phyloP scores from a whole-genome alignment of 495 filamentous ascomycete genomes.

The Parathielavia appendiculata region DNA sequence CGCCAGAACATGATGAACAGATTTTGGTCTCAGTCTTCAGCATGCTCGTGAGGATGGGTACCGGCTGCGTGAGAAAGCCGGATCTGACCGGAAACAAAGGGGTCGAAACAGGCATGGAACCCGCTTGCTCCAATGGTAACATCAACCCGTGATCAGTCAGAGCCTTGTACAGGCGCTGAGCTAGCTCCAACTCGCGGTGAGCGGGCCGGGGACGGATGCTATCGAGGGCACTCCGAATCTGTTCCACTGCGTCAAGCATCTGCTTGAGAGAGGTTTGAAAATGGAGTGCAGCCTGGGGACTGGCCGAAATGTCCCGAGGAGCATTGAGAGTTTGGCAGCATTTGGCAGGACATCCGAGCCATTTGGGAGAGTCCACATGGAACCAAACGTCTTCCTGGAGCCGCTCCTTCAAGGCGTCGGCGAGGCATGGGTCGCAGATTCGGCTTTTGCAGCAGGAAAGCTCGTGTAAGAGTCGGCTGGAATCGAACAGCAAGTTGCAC shows the following conservation, averaged over 20 bases:
- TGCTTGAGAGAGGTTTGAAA: not conserved
- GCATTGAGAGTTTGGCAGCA: not conserved
- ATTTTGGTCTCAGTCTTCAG: not conserved
- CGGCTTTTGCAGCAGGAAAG: not conserved
- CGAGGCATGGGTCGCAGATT: not conserved
- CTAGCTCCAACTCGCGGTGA: slow-evolving; percentile 5
- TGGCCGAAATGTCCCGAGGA: not conserved
- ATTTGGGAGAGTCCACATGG: not conserved
- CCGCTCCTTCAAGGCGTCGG: not conserved
- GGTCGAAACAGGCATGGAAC: not conserved
- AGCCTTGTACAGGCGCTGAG: slow-evolving; percentile 4
- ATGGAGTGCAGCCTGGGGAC: not conserved
- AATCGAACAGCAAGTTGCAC: not conserved
- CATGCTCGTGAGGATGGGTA: slow-evolving; percentile 9
- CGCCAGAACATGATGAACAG: not conserved
- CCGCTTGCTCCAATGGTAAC: not conserved
- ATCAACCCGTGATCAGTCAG: not conserved
- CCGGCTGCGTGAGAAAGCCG: slow-evolving; percentile 9
- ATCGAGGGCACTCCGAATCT: not conserved
- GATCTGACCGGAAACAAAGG: slow-evolving; percentile 9
- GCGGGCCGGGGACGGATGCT: not conserved
- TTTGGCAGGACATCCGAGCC: slow-evolving; percentile 5
- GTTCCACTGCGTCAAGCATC: not conserved
- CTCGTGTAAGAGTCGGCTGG: too few species aligned
- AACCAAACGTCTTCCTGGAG: not conserved